Conservation (phyloP, 345 rosid species). For the Noccaea caerulescens region DNA sequence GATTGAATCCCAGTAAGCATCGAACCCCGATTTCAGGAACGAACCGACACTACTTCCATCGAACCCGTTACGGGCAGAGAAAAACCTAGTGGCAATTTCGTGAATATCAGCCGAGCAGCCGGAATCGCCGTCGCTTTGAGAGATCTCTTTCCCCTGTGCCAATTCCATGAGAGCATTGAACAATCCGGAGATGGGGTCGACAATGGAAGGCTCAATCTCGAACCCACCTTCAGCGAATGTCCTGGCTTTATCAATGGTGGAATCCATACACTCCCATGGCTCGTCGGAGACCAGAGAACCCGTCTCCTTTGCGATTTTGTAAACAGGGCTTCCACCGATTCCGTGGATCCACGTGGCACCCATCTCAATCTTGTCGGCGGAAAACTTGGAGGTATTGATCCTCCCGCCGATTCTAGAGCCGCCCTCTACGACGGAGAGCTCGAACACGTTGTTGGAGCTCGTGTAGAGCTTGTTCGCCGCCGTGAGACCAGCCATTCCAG, state of each 20-base stretch:
- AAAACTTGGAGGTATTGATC: slow-evolving; percentile 84
- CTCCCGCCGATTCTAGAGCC: slow-evolving; percentile 92
- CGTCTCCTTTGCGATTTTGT: slow-evolving; percentile 69
- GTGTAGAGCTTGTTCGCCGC: slow-evolving; percentile 92
- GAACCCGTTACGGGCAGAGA: slow-evolving; percentile 22
- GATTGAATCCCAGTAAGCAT: slow-evolving; percentile 57
- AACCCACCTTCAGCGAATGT: slow-evolving; percentile 82
- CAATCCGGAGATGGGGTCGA: slow-evolving; percentile 59
- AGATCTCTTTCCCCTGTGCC: slow-evolving; percentile 63
- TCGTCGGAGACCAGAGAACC: slow-evolving; percentile 66
- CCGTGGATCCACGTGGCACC: slow-evolving; percentile 99
- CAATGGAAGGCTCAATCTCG: slow-evolving; percentile 53
- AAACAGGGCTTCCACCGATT: slow-evolving; percentile 87
- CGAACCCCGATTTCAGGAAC: slow-evolving; percentile 61
- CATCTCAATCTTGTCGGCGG: slow-evolving; percentile 91
- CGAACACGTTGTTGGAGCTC: slow-evolving; percentile 56
- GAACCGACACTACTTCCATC: slow-evolving; percentile 62
- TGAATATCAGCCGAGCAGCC: slow-evolving; percentile 31
- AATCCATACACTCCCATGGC: slow-evolving; percentile 99
- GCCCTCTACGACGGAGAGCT: slow-evolving; percentile 85
- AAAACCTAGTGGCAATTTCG: slow-evolving; percentile 51
- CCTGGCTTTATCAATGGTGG: slow-evolving; percentile 53
- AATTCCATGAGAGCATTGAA: slow-evolving; percentile 81
- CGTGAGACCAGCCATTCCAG: slow-evolving; percentile 97
- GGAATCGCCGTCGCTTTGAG: slow-evolving; percentile 30